Percentiles rank a stretch among this genome's conserved stretches.
Conservation (phyloP, 768 basidiomycete species). For the Leccinellum luteum region DNA sequence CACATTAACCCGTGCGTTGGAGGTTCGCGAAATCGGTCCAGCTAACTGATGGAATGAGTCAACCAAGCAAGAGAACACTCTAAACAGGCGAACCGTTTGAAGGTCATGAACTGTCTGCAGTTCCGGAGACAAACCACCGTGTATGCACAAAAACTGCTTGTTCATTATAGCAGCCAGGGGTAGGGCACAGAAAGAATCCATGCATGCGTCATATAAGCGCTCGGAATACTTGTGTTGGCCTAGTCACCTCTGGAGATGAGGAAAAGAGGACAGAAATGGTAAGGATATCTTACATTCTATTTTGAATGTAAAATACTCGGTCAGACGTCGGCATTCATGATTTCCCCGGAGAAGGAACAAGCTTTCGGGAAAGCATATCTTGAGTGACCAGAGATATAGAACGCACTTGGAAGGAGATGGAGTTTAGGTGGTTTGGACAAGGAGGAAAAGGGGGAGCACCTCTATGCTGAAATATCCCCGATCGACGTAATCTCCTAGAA, state of each 20-base stretch:
- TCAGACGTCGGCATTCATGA: conserved; percentile 65
- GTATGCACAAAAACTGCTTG: conserved; percentile 77
- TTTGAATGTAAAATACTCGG: conserved; percentile 64
- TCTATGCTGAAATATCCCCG: conserved; percentile 76
- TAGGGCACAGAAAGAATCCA: conserved; percentile 69
- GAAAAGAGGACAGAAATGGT: neutral
- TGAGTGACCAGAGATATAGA: conserved; percentile 60
- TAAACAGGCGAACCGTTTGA: conserved; percentile 42
- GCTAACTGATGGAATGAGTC: conserved; percentile 35
- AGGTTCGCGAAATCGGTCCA: conserved; percentile 72
- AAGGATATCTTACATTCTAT: conserved; percentile 38
- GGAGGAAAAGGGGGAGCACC: conserved; percentile 33
- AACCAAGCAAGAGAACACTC: neutral
- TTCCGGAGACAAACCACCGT: conserved; percentile 72
- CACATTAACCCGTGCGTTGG: conserved; percentile 75
- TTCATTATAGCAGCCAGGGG: conserved; percentile 78
- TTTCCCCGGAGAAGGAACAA: conserved; percentile 62
- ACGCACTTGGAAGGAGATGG: conserved; percentile 40
- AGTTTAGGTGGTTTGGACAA: neutral
- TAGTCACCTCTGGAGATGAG: conserved; percentile 22
- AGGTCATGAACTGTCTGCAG: conserved; percentile 67
- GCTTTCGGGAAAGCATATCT: conserved; percentile 61
- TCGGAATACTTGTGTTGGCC: conserved; percentile 78
- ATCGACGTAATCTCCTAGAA: conserved; percentile 75
- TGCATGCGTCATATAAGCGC: conserved; percentile 70